Evolutionary conservation across 2,329 filamentous ascomycete genomes (phyloP).

Genomic region (Chlorencoelia australis): DNA sequence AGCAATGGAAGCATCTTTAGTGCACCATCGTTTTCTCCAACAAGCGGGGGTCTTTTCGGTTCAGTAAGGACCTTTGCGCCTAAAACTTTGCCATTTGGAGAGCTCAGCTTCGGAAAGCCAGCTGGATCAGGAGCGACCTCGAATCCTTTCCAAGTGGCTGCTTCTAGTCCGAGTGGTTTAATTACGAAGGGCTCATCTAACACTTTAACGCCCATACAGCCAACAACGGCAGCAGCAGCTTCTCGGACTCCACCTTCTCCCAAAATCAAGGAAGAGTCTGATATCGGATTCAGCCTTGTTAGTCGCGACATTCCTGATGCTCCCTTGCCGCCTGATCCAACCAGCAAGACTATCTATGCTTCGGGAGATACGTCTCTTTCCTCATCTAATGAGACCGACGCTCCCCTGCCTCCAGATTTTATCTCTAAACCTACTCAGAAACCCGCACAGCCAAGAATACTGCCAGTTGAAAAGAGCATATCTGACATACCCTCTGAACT

Average conservation of each 20-base stretch:
- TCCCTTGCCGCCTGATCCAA: slow-evolving; percentile 36
- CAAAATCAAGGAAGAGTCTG: slow-evolving; percentile 20
- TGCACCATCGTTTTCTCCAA: slow-evolving; percentile 7
- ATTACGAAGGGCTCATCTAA: slow-evolving; percentile 4
- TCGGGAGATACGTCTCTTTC: slow-evolving; percentile 32
- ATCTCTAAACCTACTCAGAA: slow-evolving; percentile 13
- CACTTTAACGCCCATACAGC: slow-evolving; percentile 17
- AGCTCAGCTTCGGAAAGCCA: slow-evolving; percentile 18
- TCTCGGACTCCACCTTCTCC: slow-evolving; percentile 13
- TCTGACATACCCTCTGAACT: slow-evolving; percentile 14
- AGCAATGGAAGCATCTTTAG: slow-evolving; percentile 13
- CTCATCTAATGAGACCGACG: slow-evolving; percentile 31
- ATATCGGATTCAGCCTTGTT: slow-evolving; percentile 11
- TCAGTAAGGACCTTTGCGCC: slow-evolving; percentile 10
- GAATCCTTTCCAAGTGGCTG: slow-evolving; percentile 11
- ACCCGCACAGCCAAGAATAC: slow-evolving; percentile 6
- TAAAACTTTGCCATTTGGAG: slow-evolving; percentile 1
- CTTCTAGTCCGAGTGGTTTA: slow-evolving; percentile 1
- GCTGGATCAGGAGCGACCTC: slow-evolving; percentile 6
- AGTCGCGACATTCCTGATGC: slow-evolving; percentile 24
- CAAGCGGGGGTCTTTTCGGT: slow-evolving; percentile 1
- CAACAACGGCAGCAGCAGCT: slow-evolving; percentile 6
- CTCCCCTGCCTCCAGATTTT: slow-evolving; percentile 33
- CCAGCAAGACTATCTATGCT: slow-evolving; percentile 27
- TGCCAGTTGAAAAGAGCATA: slow-evolving; percentile 3